Conservation (phyloP, 2,329 filamentous ascomycete species). For the Phialophora chinensis region DNA sequence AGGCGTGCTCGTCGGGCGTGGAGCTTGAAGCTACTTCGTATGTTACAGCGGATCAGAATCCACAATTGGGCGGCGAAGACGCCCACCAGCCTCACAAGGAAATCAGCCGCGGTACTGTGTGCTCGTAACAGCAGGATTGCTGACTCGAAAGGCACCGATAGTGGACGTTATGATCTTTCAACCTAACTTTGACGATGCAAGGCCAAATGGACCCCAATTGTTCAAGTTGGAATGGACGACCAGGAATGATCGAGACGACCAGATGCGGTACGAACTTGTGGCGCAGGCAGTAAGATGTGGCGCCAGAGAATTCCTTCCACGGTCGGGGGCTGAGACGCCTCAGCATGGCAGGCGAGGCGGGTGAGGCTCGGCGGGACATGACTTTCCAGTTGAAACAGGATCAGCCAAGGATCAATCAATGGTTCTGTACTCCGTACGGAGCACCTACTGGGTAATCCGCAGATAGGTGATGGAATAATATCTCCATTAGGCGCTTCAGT, state of each 20-base stretch:
- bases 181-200: background rate
- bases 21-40: conserved; percentile 17
- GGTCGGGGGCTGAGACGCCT: background rate
- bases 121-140: background rate
- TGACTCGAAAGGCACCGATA: background rate
- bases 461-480: background rate
- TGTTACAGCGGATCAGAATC: conserved; percentile 24
- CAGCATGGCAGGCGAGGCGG: background rate
- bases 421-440: background rate
- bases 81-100: background rate
- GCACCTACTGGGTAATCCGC: too few relatives aligned
- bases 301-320: background rate
- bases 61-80: conserved; percentile 31
- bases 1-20: background rate
- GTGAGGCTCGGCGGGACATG: background rate
- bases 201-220: background rate
- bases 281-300: conserved; percentile 29
- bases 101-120: background rate
- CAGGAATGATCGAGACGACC: background rate
- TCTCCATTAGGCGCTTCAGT: background rate
- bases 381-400: background rate
- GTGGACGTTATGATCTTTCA: background rate
- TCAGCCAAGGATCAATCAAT: background rate
- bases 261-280: conserved; percentile 16
- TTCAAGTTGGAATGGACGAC: background rate